Conservation (phyloP, 441 rosid genomes). For the Syzygium syzygioides region DNA sequence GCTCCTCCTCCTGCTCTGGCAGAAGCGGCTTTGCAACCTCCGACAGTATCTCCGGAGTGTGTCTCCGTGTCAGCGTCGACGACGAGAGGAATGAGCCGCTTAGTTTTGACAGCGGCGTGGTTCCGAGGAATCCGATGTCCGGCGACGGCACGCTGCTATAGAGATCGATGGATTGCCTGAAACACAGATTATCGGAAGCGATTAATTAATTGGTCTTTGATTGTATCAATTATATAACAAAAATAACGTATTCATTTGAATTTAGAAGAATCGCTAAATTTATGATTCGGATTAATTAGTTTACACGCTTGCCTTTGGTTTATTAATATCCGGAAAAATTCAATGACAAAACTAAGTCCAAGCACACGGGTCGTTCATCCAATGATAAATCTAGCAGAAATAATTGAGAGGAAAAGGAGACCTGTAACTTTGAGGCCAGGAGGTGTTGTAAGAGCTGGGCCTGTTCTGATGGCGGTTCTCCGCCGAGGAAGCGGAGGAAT, state of each 20-base stretch:
- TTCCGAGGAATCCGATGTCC: neutral
- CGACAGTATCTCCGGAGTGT: slow-evolving; percentile 54
- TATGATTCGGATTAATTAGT: neutral
- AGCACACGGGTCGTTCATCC: neutral
- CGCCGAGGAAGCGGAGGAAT: slow-evolving; percentile 40
- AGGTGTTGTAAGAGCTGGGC: slow-evolving; percentile 49
- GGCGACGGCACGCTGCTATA: slow-evolving; percentile 4
- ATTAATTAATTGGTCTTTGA: neutral
- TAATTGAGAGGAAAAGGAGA: neutral
- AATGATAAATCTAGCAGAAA: neutral
- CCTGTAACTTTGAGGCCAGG: slow-evolving; percentile 99
- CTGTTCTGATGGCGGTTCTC: slow-evolving; percentile 37
- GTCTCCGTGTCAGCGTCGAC: slow-evolving; percentile 46
- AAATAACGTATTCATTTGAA: neutral
- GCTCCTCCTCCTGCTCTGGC: slow-evolving; percentile 32
- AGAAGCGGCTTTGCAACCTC: slow-evolving; percentile 51
- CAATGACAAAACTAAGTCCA: neutral
- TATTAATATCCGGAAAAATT: neutral
- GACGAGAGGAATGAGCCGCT: slow-evolving; percentile 50
- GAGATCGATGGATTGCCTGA: neutral
- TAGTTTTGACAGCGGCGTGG: slow-evolving; percentile 36
- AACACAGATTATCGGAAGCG: neutral
- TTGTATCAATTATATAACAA: neutral
- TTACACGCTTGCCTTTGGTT: neutral
- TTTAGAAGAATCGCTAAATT: neutral